Percentiles rank a stretch among this genome's conserved stretches.
Evolutionary conservation across 169 alveolate genomes (phyloP).

Genomic region (Sarcocystis neurona): DNA sequence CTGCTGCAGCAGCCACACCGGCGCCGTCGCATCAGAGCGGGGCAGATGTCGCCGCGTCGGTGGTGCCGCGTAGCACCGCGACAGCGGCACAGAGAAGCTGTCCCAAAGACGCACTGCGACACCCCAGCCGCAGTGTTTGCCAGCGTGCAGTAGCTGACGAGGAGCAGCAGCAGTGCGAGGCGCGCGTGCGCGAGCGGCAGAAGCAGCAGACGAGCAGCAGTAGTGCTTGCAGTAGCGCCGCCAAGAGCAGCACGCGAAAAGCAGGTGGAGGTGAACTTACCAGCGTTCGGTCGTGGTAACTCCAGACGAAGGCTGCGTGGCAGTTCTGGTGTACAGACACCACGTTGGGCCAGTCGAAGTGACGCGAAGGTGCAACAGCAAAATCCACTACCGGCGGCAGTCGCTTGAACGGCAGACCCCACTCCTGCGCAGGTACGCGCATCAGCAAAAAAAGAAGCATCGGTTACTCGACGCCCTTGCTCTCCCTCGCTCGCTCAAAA

Average conservation of each 20-base stretch:
- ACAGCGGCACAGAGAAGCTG: background rate
- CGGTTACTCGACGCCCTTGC: background rate
- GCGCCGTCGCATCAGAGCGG: too few species aligned
- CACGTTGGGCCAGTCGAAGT: constrained; percentile 74
- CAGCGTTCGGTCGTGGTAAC: constrained; percentile 65
- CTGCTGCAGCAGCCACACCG: too few species aligned
- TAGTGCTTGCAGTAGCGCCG: constrained; percentile 9
- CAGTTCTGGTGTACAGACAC: constrained; percentile 67
- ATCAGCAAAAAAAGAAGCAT: background rate
- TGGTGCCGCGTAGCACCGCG: background rate
- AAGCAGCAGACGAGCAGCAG: constrained; percentile 35
- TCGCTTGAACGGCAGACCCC: constrained; percentile 31
- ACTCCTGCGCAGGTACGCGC: constrained; percentile 3
- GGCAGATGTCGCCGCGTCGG: too few species aligned
- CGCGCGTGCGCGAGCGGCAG: constrained; percentile 8
- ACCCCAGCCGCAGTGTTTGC: too few species aligned
- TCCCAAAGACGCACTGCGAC: background rate
- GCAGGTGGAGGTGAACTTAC: constrained; percentile 31
- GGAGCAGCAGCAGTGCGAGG: background rate
- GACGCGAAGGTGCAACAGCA: constrained; percentile 69
- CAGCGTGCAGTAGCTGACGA: too few species aligned
- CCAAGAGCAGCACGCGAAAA: background rate
- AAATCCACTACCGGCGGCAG: constrained; percentile 57
- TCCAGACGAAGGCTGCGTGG: constrained; percentile 73
- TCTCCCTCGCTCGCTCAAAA: too few species aligned